A percentile compares a stretch with the other conserved stretches of the same genome.
phyloP scores from a whole-genome alignment of 208 protist species.

The Kentomonas sorsogonicus region DNA sequence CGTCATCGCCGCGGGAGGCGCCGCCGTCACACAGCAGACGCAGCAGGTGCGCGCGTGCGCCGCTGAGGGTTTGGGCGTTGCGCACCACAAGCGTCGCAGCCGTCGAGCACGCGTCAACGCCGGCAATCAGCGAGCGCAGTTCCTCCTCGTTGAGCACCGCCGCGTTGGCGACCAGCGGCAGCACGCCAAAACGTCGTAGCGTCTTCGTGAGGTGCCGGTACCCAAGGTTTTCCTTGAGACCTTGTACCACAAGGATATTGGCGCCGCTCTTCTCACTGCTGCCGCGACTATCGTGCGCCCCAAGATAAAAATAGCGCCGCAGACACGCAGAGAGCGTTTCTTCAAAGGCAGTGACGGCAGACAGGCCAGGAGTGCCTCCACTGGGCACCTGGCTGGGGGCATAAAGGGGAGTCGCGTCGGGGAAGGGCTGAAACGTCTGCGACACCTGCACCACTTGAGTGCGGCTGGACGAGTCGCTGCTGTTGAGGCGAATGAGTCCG shows the following conservation, averaged over 20 bases:
- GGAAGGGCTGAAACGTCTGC: not conserved
- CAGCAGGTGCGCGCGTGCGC: slow-evolving; percentile 36
- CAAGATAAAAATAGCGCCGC: not conserved
- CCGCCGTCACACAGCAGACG: slow-evolving; percentile 25
- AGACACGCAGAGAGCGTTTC: not conserved
- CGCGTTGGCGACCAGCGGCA: slow-evolving; percentile 25
- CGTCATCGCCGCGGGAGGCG: not conserved
- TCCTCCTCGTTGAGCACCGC: slow-evolving; percentile 39
- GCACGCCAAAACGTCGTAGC: slow-evolving; percentile 32
- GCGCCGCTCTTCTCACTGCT: not conserved
- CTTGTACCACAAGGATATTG: slow-evolving; percentile 61
- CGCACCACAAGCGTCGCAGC: slow-evolving; percentile 45
- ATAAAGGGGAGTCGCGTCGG: not conserved
- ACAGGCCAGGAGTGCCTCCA: not conserved
- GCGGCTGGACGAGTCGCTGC: too few species aligned
- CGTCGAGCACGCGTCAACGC: slow-evolving; percentile 21
- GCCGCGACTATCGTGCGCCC: not conserved
- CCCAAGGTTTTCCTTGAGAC: slow-evolving; percentile 56
- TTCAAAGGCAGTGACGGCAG: not conserved
- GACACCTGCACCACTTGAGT: too few species aligned
- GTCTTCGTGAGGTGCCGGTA: slow-evolving; percentile 43
- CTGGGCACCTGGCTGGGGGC: not conserved
- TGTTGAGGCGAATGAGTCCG: too few species aligned
- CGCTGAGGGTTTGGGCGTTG: slow-evolving; percentile 44
- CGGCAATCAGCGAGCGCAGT: slow-evolving; percentile 21